Evolutionary conservation across 2,329 filamentous ascomycete species (phyloP), one percentile per base, ranked within the genome.

Genomic region (Arthroderma sp.): DNA sequence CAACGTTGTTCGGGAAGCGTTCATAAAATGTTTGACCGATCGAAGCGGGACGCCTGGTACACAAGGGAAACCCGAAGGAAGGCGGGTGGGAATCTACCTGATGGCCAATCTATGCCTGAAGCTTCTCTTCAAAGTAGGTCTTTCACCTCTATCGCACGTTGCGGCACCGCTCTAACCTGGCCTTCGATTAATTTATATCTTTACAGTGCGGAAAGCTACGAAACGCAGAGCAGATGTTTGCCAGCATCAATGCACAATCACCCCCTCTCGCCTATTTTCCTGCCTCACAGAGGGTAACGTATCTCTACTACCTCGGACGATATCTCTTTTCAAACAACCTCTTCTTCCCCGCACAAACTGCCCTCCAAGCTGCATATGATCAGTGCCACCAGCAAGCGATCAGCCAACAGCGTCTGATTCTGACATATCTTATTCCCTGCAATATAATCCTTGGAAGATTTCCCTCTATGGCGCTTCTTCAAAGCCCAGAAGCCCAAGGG

Each of bases 61-160:
- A 0, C 62, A 74, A 28, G 78, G 77, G 15, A 76, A 72, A 48
- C 85, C 86, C 0, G 83, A 88, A 55, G 86, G 87, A 44, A 93
- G 88, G 60, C 86, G 89, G 57, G 68, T 82, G 7, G 88, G 85
- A 37, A 87, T 95, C 50, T 95, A 95, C 65, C 80, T 85, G 47
- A 87, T 94, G 64, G 88, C 87, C 48, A 95, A 95, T 58, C 74
- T 94, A 27, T 91, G 87, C 33, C 68, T 95, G 40, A 89, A 88
- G 61, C 76, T 95, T 3, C 73, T 95, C 5, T 93, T 94, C 57
- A 83, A 86, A 53, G 81, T 83, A 68, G 38, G 71, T 59, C 4
- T n/a, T 29, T 11, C 36, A 7, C 22, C 33, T 7, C 11, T 28
- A 27, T 7, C 29, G 8, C n/a, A 22, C 3, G 9, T 6, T 5